Conservation (phyloP, 192 early-diverging fungal species). For the Podila minutissima region DNA sequence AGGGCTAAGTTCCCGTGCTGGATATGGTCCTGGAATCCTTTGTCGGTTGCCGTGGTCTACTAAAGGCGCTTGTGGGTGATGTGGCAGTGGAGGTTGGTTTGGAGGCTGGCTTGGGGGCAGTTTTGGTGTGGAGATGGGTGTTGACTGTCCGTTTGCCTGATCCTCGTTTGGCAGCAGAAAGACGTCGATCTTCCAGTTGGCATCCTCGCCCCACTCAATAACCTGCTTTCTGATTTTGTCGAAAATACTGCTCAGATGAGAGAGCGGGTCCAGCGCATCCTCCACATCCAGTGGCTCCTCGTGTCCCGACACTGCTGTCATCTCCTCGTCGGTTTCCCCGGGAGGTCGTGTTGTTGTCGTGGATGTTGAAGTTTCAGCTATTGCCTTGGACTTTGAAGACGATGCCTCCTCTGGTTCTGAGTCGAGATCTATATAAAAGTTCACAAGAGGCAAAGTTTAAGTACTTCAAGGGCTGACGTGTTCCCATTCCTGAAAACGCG, state of each 20-base stretch:
- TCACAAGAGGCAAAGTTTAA: neutral
- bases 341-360: neutral
- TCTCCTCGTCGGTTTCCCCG: neutral
- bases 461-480: neutral
- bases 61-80: neutral
- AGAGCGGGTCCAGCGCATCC: constrained; percentile 38
- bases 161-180: constrained; percentile 49
- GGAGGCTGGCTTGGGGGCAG: neutral
- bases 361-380: neutral
- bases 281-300: constrained; percentile 4
- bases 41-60: neutral
- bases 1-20: neutral
- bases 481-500: neutral
- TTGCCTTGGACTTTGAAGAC: neutral
- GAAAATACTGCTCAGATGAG: constrained; percentile 39
- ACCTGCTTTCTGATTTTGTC: constrained; percentile 50
- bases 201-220: constrained; percentile 50
- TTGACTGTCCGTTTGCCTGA: neutral
- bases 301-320: neutral
- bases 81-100: neutral
- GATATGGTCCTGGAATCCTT: neutral
- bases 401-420: constrained; percentile 3
- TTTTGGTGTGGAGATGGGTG: neutral
- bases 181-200: constrained; percentile 52
- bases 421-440: neutral